Conservation (phyloP, 768 basidiomycete genomes). For the Leucosporidium scottii region DNA sequence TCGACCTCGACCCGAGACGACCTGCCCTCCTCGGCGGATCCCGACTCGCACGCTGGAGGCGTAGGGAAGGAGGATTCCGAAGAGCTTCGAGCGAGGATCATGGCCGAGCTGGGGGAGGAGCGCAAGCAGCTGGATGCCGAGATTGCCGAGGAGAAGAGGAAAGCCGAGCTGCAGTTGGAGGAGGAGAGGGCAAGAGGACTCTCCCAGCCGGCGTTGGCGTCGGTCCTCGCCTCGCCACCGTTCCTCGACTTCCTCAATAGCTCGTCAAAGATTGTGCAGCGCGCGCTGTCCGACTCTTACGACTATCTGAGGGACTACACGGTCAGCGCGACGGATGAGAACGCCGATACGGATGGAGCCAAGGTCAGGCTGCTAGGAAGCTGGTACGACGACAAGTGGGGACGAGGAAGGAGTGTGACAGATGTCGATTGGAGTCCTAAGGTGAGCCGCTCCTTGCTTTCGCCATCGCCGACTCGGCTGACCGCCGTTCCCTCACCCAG, state of each 20-base stretch:
- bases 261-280: constrained; percentile 88
- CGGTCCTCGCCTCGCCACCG: constrained; percentile 77
- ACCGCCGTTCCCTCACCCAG: constrained; percentile 44
- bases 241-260: constrained; percentile 90
- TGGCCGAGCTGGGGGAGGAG: constrained; percentile 63
- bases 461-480: not conserved
- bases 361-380: constrained; percentile 88
- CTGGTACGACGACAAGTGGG: constrained; percentile 84
- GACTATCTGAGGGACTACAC: constrained; percentile 97
- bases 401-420: constrained; percentile 88
- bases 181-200: constrained; percentile 69
- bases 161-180: constrained; percentile 77
- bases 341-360: constrained; percentile 84
- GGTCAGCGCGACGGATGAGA: constrained; percentile 52
- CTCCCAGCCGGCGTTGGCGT: constrained; percentile 73
- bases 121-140: constrained; percentile 61
- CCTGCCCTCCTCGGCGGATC: not conserved
- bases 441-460: constrained; percentile 46
- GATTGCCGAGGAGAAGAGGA: constrained; percentile 72
- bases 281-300: constrained; percentile 89
- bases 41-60: constrained; percentile 55
- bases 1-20: constrained; percentile 49
- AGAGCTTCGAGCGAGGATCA: constrained; percentile 64
- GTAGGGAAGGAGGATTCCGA: constrained; percentile 74
- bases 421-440: constrained; percentile 98